Percentiles rank a stretch among this genome's conserved stretches.
Evolutionary conservation across 345 rosid species (phyloP).

Genomic region (Nephelium lappaceum): DNA sequence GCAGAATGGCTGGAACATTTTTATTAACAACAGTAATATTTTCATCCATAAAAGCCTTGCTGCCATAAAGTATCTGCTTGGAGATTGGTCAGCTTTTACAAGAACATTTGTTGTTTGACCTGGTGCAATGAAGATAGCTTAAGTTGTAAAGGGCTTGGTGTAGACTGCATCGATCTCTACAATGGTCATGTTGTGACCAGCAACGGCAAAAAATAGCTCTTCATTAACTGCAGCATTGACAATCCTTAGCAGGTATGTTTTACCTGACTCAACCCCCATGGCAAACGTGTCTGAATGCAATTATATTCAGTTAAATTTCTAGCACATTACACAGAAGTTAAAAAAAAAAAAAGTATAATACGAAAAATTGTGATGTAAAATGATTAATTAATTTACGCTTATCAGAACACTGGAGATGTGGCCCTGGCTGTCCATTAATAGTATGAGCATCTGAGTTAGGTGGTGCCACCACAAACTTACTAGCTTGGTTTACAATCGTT

Average conservation of each 20-base stretch:
- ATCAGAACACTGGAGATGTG: slow-evolving; percentile 59
- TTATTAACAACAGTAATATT: too few relatives aligned
- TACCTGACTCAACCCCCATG: slow-evolving; percentile 33
- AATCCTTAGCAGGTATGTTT: too few relatives aligned
- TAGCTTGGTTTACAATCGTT: slow-evolving; percentile 51
- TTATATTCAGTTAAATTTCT: too few relatives aligned
- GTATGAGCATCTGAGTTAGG: slow-evolving; percentile 61
- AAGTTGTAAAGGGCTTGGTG: slow-evolving; percentile 43
- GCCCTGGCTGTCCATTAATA: slow-evolving; percentile 64
- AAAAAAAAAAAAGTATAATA: background rate
- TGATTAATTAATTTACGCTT: slow-evolving; percentile 51
- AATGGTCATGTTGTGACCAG: slow-evolving; percentile 22
- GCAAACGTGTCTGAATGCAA: slow-evolving; percentile 39
- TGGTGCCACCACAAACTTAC: slow-evolving; percentile 50
- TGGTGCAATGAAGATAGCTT: slow-evolving; percentile 29
- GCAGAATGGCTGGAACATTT: too few relatives aligned
- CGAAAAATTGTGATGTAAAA: too few relatives aligned
- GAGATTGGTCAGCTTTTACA: too few relatives aligned
- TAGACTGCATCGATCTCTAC: slow-evolving; percentile 49
- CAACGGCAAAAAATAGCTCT: background rate
- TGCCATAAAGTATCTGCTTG: too few relatives aligned
- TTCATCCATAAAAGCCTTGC: too few relatives aligned
- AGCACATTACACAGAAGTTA: background rate
- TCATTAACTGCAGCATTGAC: too few relatives aligned
- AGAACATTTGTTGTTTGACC: slow-evolving; percentile 25